Evolutionary conservation across 2,329 filamentous ascomycete species (phyloP).

Genomic region (Tolypocladium pustulatum): DNA sequence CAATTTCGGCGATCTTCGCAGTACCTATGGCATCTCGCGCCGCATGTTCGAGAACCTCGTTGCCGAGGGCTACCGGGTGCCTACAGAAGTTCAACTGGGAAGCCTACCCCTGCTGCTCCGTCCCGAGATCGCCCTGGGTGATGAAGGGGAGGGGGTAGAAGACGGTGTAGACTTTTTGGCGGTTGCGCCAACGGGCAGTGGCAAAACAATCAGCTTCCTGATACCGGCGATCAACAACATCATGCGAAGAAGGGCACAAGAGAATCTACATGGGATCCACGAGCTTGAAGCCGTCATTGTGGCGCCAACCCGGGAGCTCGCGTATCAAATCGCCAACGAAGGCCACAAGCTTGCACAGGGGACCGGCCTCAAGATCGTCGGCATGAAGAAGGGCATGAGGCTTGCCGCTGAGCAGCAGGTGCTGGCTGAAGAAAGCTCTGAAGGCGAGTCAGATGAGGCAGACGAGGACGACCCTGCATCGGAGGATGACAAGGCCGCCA

Average conservation of each 20-base stretch:
- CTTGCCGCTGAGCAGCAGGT: constrained; percentile 40
- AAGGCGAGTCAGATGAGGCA: constrained; percentile 19
- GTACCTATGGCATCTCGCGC: constrained; percentile 61
- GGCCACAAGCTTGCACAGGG: constrained; percentile 68
- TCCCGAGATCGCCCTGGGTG: constrained; percentile 36
- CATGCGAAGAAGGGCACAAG: constrained; percentile 42
- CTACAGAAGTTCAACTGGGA: constrained; percentile 89
- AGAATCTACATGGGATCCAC: constrained; percentile 28
- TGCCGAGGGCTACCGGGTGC: constrained; percentile 74
- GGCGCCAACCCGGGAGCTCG: constrained; percentile 70
- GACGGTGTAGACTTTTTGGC: constrained; percentile 64
- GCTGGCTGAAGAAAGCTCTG: constrained; percentile 25
- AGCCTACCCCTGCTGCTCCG: constrained; percentile 69
- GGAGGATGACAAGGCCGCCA: constrained; percentile 23
- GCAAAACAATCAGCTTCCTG: constrained; percentile 89
- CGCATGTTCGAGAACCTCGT: constrained; percentile 68
- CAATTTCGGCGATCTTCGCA: constrained; percentile 63
- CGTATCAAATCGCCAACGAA: constrained; percentile 73
- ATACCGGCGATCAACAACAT: constrained; percentile 77
- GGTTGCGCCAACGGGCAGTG: constrained; percentile 89
- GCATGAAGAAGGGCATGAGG: constrained; percentile 78
- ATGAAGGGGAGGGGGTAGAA: constrained; percentile 22
- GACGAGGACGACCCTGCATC: constrained; percentile 19
- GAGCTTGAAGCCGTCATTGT: constrained; percentile 58
- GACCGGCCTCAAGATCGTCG: constrained; percentile 68